These are phyloP conservation scores for Alternaria sp. DNA, from an alignment of 2,329 filamentous ascomycete species.

Conservation along the genomic window DNA sequence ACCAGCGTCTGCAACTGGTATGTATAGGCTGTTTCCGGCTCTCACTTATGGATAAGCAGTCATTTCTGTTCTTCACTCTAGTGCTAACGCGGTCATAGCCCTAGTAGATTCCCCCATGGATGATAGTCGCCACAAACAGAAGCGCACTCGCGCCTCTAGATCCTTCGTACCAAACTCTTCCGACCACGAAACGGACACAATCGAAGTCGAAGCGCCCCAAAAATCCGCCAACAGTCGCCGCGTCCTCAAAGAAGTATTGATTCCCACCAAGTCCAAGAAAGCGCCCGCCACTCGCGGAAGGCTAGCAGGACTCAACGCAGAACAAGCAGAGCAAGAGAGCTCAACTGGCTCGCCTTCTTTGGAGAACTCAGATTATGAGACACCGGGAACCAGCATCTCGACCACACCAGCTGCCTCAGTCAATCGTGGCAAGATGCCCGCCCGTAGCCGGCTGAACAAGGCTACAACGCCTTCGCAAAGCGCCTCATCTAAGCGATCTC, in stretches of 20 bases:
- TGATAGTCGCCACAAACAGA: conserved; percentile 23
- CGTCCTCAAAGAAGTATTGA: conserved; percentile 45
- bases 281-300: conserved; percentile 19
- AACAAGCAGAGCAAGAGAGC: conserved; percentile 30
- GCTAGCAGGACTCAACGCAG: conserved; percentile 16
- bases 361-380: conserved; percentile 62
- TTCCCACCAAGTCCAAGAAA: conserved; percentile 35
- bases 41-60: background rate
- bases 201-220: conserved; percentile 19
- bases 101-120: conserved; percentile 9
- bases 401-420: conserved; percentile 61
- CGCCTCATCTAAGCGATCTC: conserved; percentile 36
- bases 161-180: conserved; percentile 45
- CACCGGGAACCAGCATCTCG: conserved; percentile 67
- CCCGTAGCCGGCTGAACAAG: conserved; percentile 31
- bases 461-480: conserved; percentile 22
- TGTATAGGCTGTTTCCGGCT: conserved; percentile 1
- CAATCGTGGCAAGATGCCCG: conserved; percentile 30
- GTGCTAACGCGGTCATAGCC: conserved; percentile 14
- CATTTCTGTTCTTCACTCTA: background rate
- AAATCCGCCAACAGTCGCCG: conserved; percentile 24
- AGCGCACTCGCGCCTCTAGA: conserved; percentile 34
- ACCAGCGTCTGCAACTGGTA: conserved; percentile 9
- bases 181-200: conserved; percentile 35
- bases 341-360: conserved; percentile 44